These are phyloP conservation scores for Solanum etuberosum DNA, from an alignment of 257 asterid genomes.

Conservation along the genomic window DNA sequence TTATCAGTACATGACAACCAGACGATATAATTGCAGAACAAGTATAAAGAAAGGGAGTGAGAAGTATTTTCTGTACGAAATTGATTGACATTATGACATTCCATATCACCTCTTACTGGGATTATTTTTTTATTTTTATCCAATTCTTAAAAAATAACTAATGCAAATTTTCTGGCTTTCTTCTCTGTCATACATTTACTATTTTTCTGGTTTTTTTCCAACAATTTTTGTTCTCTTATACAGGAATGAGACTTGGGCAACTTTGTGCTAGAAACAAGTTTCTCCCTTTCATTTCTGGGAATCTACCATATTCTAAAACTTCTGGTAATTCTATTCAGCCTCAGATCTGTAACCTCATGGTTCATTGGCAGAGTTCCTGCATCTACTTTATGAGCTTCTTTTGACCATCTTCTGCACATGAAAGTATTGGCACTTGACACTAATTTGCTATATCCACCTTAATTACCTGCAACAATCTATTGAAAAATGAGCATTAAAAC, in stretches of 20 bases:
- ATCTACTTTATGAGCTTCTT: not conserved
- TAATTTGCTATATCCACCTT: not conserved
- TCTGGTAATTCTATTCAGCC: slow-evolving; percentile 17
- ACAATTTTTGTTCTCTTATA: not conserved
- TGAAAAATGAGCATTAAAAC: not conserved
- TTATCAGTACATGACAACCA: not conserved
- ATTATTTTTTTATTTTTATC: not conserved
- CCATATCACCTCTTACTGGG: not conserved
- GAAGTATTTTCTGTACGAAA: not conserved
- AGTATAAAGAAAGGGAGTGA: not conserved
- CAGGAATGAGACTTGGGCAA: slow-evolving; percentile 43
- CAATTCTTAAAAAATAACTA: not conserved
- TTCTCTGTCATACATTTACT: not conserved
- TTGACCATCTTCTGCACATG: not conserved
- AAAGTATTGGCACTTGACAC: not conserved
- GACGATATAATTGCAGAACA: not conserved
- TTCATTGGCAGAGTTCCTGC: not conserved
- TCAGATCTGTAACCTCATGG: not conserved
- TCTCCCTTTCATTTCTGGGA: slow-evolving; percentile 35
- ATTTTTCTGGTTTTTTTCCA: not conserved
- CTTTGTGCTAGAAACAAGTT: slow-evolving; percentile 39
- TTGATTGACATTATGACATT: not conserved
- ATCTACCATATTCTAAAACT: slow-evolving; percentile 23
- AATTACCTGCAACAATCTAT: not conserved
- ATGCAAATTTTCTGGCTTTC: not conserved